Evolutionary conservation across 176 grass and related monocot genomes (phyloP).

Genomic region (Dactylis glomerata): DNA sequence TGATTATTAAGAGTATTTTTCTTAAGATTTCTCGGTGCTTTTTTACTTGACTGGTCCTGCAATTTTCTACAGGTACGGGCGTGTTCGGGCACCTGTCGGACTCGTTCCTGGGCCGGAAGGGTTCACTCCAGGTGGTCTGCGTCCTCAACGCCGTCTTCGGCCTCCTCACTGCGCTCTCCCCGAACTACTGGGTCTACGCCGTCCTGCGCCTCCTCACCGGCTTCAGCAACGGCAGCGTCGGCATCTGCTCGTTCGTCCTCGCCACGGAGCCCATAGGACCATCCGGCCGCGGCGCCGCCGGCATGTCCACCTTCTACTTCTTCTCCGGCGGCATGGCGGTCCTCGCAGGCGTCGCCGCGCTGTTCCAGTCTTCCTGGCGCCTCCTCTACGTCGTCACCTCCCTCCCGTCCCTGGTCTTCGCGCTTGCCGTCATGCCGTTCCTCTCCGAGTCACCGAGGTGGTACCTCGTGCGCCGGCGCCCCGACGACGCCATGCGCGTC

Average conservation of each 20-base stretch:
- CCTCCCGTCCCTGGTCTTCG: conserved; percentile 54
- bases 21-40: too few species aligned
- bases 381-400: conserved; percentile 65
- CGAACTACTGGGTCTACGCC: conserved; percentile 54
- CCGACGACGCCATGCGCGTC: conserved; percentile 46
- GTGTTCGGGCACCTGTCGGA: conserved; percentile 90
- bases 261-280: conserved; percentile 82
- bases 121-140: conserved; percentile 49
- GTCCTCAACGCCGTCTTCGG: conserved; percentile 64
- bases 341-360: conserved; percentile 51
- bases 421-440: conserved; percentile 46
- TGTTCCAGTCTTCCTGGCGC: conserved; percentile 59
- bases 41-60: neutral
- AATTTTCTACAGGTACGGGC: conserved; percentile 49
- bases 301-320: conserved; percentile 94
- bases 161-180: conserved; percentile 58
- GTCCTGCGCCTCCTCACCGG: conserved; percentile 74
- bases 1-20: too few species aligned
- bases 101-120: conserved; percentile 76
- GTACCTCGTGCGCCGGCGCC: conserved; percentile 68
- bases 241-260: conserved; percentile 74
- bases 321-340: conserved; percentile 77
- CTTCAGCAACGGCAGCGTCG: conserved; percentile 72
- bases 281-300: conserved; percentile 46
- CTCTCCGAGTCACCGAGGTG: conserved; percentile 70